Evolutionary conservation across 169 alveolate genomes (phyloP).

Genomic region (Pseudocohnilembus persalinus): DNA sequence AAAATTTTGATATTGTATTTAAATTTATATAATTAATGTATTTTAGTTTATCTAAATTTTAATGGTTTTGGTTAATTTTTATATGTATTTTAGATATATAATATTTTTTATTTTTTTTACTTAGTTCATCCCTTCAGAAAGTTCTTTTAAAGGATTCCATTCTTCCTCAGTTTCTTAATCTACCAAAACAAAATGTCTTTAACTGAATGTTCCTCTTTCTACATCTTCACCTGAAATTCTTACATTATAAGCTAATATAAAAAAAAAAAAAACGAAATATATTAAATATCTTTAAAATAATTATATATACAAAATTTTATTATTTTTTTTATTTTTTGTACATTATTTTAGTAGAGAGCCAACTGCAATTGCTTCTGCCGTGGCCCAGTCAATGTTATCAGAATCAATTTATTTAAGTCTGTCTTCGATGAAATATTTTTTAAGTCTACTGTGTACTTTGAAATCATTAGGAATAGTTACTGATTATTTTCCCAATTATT

Average conservation of each 20-base stretch:
- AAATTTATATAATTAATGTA: no score
- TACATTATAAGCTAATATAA: conserved; percentile 66
- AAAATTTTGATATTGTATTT: no score
- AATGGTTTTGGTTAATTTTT: no score
- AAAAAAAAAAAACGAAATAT: not conserved
- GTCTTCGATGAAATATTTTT: conserved; percentile 52
- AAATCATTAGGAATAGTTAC: conserved; percentile 45
- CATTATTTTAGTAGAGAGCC: not conserved
- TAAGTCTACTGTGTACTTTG: conserved; percentile 54
- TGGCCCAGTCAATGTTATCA: conserved; percentile 63
- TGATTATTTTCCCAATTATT: conserved; percentile 41
- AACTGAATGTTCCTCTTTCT: conserved; percentile 78
- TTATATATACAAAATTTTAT: no score
- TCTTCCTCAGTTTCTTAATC: conserved; percentile 54
- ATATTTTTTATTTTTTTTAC: no score
- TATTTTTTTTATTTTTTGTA: not conserved
- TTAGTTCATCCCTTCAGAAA: conserved; percentile 18
- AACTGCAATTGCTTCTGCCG: not conserved
- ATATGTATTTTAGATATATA: no score
- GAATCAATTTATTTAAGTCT: conserved; percentile 45
- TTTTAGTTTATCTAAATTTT: no score
- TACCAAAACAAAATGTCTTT: conserved; percentile 64
- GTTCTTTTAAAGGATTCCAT: conserved; percentile 33
- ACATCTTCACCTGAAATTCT: conserved; percentile 79
- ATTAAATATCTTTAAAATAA: no score